Percentiles rank a stretch among this genome's conserved stretches.
Conservation (phyloP, 306 rosid species). For the Malus fusca region DNA sequence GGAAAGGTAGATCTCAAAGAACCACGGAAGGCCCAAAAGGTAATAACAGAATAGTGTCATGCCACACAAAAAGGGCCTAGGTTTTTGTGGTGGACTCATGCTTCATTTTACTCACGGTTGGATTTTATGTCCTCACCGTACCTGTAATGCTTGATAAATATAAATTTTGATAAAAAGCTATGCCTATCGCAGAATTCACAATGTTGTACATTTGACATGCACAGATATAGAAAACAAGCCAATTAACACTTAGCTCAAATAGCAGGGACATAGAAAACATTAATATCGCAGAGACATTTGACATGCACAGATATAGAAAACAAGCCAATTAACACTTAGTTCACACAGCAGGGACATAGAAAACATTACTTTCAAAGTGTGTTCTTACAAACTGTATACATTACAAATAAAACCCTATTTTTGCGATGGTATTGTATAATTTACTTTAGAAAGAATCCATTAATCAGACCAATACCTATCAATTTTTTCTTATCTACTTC, state of each 20-base stretch:
- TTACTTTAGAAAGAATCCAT: not conserved
- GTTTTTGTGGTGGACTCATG: not conserved
- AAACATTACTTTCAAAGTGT: not conserved
- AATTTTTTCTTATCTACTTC: not conserved
- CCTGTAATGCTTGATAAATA: not conserved
- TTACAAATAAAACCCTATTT: not conserved
- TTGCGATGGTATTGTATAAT: not conserved
- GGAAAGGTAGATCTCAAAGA: not conserved
- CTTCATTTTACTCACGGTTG: not conserved
- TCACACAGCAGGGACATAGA: not conserved
- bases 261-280: too few relatives aligned
- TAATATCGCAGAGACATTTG: not conserved
- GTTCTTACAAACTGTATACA: not conserved
- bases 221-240: not conserved
- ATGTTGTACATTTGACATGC: not conserved
- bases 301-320: not conserved
- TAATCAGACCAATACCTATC: not conserved
- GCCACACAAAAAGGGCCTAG: not conserved
- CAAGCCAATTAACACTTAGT: not conserved
- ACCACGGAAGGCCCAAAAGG: not conserved
- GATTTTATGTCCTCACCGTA: not conserved
- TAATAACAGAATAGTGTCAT: not conserved
- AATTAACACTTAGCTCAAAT: not conserved
- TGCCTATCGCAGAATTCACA: not conserved
- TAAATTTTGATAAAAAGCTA: not conserved